Evolutionary conservation across 495 filamentous ascomycete genomes (phyloP).

Genomic region (Penicillium taxi): DNA sequence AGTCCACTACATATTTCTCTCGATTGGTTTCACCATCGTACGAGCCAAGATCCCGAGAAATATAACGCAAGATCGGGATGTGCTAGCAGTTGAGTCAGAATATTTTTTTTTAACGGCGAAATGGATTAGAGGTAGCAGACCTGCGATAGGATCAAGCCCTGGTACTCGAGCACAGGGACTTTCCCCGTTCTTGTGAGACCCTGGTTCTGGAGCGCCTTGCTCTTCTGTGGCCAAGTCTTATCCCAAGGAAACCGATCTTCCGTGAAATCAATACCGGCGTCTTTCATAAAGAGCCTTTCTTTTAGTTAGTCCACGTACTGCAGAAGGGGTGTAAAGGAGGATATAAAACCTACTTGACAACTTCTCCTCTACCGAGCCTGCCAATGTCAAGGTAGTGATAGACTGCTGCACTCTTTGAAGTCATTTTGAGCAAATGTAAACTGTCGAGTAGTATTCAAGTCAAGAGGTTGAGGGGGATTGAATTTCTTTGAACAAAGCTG

Average conservation of each 20-base stretch:
- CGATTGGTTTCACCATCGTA: slow-evolving; percentile 33
- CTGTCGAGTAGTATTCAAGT: too few species aligned
- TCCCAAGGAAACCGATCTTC: slow-evolving; percentile 34
- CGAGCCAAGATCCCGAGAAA: slow-evolving; percentile 26
- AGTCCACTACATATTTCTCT: slow-evolving; percentile 38
- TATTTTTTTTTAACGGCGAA: not conserved
- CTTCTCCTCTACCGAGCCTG: slow-evolving; percentile 37
- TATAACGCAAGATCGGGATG: slow-evolving; percentile 34
- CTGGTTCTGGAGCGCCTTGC: slow-evolving; percentile 20
- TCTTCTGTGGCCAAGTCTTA: slow-evolving; percentile 30
- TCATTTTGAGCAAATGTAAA: too few species aligned
- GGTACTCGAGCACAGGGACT: slow-evolving; percentile 35
- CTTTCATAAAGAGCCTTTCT: slow-evolving; percentile 28
- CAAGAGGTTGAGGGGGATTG: too few species aligned
- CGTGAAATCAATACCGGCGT: slow-evolving; percentile 35
- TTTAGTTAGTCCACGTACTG: not conserved
- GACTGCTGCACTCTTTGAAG: too few species aligned
- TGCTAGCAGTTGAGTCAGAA: slow-evolving; percentile 15
- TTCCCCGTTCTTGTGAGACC: slow-evolving; percentile 27
- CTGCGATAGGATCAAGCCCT: slow-evolving; percentile 33
- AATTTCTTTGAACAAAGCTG: too few species aligned
- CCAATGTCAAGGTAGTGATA: slow-evolving; percentile 36
- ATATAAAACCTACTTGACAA: slow-evolving; percentile 21
- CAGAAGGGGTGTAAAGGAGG: not conserved
- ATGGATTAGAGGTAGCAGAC: slow-evolving; percentile 10